These are phyloP conservation scores for Fulvia fulva DNA, from an alignment of 2,329 filamentous ascomycete genomes.

Conservation along the genomic window DNA sequence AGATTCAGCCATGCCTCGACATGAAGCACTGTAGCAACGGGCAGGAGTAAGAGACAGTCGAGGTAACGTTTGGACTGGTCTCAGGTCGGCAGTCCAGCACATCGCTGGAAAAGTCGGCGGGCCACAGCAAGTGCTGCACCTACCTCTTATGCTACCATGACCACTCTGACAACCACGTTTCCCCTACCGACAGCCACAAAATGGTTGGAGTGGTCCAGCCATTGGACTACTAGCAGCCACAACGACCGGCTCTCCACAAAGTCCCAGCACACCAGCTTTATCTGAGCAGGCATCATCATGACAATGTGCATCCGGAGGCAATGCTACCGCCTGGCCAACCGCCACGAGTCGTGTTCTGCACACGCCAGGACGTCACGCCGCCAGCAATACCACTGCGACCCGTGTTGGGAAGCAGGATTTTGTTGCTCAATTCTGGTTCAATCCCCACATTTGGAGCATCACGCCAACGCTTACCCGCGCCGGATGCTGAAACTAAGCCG, in stretches of 20 bases:
- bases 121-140: neutral
- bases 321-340: neutral
- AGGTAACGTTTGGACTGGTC: neutral
- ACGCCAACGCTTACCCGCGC: neutral
- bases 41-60: too few species aligned
- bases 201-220: neutral
- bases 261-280: neutral
- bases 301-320: neutral
- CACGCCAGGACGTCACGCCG: neutral
- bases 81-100: neutral
- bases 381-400: neutral
- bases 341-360: neutral
- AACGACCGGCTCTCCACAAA: neutral
- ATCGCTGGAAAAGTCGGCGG: neutral
- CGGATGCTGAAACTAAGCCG: neutral
- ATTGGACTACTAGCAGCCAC: neutral
- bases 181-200: neutral
- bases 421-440: neutral
- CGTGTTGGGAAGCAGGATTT: neutral
- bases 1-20: neutral
- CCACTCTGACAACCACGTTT: neutral
- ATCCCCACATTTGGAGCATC: neutral
- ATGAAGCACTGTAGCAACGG: neutral
- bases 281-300: neutral
- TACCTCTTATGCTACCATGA: neutral